A percentile compares a stretch with the other conserved stretches of the same genome.
phyloP scores from a whole-genome alignment of 306 rosid species.

The Cicer pinnatifidum region DNA sequence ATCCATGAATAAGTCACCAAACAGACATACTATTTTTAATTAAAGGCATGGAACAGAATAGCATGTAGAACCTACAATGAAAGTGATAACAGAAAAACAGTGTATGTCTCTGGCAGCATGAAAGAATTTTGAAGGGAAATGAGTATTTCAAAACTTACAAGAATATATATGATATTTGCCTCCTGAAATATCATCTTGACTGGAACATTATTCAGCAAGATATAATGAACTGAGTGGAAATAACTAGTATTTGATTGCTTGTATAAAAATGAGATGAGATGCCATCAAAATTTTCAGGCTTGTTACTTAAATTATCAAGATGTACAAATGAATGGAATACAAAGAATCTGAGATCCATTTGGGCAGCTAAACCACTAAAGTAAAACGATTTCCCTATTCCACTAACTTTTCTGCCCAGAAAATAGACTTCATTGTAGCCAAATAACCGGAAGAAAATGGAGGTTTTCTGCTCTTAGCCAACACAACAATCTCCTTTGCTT shows the following conservation, averaged over 20 bases:
- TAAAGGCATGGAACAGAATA: slow-evolving; percentile 16
- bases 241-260: slow-evolving; percentile 3
- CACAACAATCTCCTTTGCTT: slow-evolving; percentile 37
- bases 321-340: slow-evolving; percentile 49
- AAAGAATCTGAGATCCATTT: slow-evolving; percentile 42
- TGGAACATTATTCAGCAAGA: slow-evolving; percentile 9
- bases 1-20: not conserved
- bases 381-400: slow-evolving; percentile 35
- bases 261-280: slow-evolving; percentile 23
- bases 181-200: slow-evolving; percentile 34
- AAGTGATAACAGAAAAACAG: not conserved
- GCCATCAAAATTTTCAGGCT: slow-evolving; percentile 29
- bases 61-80: slow-evolving; percentile 9
- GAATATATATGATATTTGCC: slow-evolving; percentile 29
- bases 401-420: slow-evolving; percentile 44
- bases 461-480: slow-evolving; percentile 62
- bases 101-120: not conserved
- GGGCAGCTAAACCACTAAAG: slow-evolving; percentile 27
- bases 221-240: slow-evolving; percentile 37
- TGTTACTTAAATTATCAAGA: slow-evolving; percentile 36
- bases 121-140: not conserved
- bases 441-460: slow-evolving; percentile 51
- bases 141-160: slow-evolving; percentile 39
- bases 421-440: slow-evolving; percentile 52
- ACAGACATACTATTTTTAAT: not conserved